Conservation (phyloP, 1,139 yeast genomes). For the Hyphopichia pseudoburtonii region DNA sequence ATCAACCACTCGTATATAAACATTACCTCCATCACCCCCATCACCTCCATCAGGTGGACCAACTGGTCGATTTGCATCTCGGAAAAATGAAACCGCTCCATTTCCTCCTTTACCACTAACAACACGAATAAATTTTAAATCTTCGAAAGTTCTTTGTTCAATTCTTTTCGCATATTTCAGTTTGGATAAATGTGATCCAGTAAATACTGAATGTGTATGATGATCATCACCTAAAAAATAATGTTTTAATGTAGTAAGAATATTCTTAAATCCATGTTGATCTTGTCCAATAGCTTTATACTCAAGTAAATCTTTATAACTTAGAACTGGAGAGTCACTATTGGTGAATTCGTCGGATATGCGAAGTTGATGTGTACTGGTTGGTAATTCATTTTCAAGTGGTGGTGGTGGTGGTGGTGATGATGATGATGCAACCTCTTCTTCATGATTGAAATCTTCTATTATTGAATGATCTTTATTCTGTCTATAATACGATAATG, state of each 20-base stretch:
- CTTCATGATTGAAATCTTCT: too few relatives aligned
- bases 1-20: constrained; percentile 77
- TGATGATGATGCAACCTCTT: too few relatives aligned
- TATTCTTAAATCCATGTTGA: constrained; percentile 19
- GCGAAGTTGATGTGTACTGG: constrained; percentile 8
- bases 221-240: constrained; percentile 45
- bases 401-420: too few relatives aligned
- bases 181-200: constrained; percentile 20
- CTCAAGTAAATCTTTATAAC: constrained; percentile 8
- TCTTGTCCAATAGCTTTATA: constrained; percentile 22
- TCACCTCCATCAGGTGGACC: constrained; percentile 99
- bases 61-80: constrained; percentile 78
- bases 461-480: too few relatives aligned
- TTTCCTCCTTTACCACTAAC: constrained; percentile 85
- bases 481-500: too few relatives aligned
- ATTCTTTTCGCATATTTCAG: constrained; percentile 33
- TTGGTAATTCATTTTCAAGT: constrained; percentile 4
- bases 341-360: constrained; percentile 4
- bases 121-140: constrained; percentile 66
- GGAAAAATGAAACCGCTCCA: constrained; percentile 80
- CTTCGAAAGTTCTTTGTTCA: constrained; percentile 49
- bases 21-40: constrained; percentile 91
- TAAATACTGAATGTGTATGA: constrained; percentile 41
- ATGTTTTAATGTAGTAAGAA: constrained; percentile 32
- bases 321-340: constrained; percentile 1